Percentiles rank a stretch among this genome's conserved stretches.
Conservation (phyloP, 2,329 filamentous ascomycete genomes). For the Xylariales sp. region DNA sequence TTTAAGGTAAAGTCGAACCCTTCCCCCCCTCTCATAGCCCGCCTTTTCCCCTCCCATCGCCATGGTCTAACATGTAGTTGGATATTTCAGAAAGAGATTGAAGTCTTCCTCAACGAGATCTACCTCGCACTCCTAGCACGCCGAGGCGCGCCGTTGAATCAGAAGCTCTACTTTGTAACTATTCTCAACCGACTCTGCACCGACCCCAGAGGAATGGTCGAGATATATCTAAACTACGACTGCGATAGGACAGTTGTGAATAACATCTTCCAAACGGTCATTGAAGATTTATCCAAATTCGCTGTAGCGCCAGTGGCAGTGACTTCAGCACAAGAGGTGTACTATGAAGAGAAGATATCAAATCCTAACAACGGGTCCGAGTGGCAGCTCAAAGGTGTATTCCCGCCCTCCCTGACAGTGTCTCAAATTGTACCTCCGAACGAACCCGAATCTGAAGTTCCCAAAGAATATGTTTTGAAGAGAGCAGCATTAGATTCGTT, state of each 20-base stretch:
- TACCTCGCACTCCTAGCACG: slow-evolving; percentile 90
- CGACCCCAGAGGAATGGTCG: slow-evolving; percentile 84
- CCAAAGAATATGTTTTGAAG: slow-evolving; percentile 88
- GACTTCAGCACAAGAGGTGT: slow-evolving; percentile 73
- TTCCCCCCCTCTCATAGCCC: too few relatives aligned
- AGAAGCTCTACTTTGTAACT: slow-evolving; percentile 88
- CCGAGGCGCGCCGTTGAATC: slow-evolving; percentile 77
- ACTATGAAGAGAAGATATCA: slow-evolving; percentile 74
- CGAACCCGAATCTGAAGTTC: slow-evolving; percentile 66
- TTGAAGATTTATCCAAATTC: slow-evolving; percentile 88
- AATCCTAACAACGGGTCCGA: slow-evolving; percentile 60
- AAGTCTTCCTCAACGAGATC: slow-evolving; percentile 96
- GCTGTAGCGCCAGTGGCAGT: slow-evolving; percentile 75
- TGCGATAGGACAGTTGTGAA: slow-evolving; percentile 95
- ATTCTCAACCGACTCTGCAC: slow-evolving; percentile 79
- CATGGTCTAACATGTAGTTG: too few relatives aligned
- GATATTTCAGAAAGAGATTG: slow-evolving; percentile 85
- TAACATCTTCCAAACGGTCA: slow-evolving; percentile 93
- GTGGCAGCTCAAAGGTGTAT: slow-evolving; percentile 80
- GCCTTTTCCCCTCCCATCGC: too few relatives aligned
- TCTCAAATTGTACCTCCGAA: slow-evolving; percentile 62
- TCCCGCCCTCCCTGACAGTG: slow-evolving; percentile 83
- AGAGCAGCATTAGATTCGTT: slow-evolving; percentile 83
- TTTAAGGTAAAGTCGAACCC: slow-evolving; percentile 66
- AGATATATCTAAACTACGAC: slow-evolving; percentile 97